These are phyloP conservation scores for Afroboletus lepidellus DNA, from an alignment of 1,284 basidiomycete species.

Conservation along the genomic window DNA sequence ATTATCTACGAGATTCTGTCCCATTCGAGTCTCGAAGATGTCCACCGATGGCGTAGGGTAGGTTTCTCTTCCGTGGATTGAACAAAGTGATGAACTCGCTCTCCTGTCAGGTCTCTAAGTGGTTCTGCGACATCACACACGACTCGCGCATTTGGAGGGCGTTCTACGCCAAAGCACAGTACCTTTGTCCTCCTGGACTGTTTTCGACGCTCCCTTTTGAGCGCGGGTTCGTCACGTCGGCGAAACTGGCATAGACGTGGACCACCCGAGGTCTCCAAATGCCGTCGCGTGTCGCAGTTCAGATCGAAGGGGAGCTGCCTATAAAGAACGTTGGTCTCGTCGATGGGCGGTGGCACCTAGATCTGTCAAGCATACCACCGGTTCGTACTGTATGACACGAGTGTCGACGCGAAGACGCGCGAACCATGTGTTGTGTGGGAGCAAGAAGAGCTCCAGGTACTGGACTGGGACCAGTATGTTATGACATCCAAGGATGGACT, in stretches of 20 bases:
- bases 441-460: too few relatives aligned
- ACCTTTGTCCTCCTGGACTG: background rate
- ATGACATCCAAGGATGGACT: too few relatives aligned
- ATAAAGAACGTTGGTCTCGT: background rate
- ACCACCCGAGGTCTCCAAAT: background rate
- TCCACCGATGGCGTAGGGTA: background rate
- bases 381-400: background rate
- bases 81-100: background rate
- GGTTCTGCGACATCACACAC: background rate
- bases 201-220: background rate
- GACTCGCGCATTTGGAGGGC: background rate
- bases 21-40: background rate
- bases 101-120: background rate
- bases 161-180: background rate
- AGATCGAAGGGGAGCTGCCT: background rate
- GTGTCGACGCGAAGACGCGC: background rate
- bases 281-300: background rate
- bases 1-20: background rate
- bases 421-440: too few relatives aligned
- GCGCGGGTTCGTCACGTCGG: background rate
- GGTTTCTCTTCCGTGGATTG: background rate
- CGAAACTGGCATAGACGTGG: background rate
- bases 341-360: background rate
- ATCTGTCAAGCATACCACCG: background rate
- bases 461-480: too few relatives aligned